These are phyloP conservation scores for Allium cepa DNA, from an alignment of 106 monocot genomes.

Conservation along the genomic window DNA sequence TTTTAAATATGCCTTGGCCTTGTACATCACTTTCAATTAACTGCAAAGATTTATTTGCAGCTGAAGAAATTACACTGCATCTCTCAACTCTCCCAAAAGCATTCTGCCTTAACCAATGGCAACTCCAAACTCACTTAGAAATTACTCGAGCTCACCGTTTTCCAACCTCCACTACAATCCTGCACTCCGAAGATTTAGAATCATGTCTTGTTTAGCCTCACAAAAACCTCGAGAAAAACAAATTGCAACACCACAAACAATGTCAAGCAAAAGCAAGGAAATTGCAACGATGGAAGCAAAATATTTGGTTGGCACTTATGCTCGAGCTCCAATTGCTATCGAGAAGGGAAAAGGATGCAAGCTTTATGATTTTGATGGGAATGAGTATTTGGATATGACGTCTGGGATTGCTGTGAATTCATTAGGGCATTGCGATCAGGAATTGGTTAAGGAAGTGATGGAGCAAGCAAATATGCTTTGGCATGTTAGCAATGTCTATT, in stretches of 20 bases:
- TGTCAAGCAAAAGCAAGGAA: constrained; percentile 15
- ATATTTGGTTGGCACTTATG: constrained; percentile 64
- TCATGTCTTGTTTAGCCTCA: constrained; percentile 10
- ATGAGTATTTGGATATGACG: constrained; percentile 77
- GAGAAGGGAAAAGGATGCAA: constrained; percentile 62
- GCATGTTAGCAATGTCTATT: constrained; percentile 79
- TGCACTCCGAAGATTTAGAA: background rate
- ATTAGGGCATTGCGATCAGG: constrained; percentile 70
- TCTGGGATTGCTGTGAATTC: constrained; percentile 86
- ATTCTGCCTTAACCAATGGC: background rate
- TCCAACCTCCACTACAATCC: constrained; percentile 1
- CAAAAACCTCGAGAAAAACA: constrained; percentile 13
- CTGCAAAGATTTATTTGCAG: too few relatives aligned
- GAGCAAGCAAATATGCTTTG: constrained; percentile 56
- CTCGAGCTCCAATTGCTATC: constrained; percentile 53
- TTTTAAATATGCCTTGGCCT: too few relatives aligned
- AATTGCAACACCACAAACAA: background rate
- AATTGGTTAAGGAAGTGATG: constrained; percentile 44
- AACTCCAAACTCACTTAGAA: background rate
- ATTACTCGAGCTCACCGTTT: background rate
- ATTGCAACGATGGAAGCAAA: constrained; percentile 52
- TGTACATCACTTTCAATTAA: too few relatives aligned
- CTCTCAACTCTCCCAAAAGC: too few relatives aligned
- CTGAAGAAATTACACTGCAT: too few relatives aligned
- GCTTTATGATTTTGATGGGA: constrained; percentile 64